Conservation (phyloP, 331 rosid genomes). For the Dryas integrifolia region DNA sequence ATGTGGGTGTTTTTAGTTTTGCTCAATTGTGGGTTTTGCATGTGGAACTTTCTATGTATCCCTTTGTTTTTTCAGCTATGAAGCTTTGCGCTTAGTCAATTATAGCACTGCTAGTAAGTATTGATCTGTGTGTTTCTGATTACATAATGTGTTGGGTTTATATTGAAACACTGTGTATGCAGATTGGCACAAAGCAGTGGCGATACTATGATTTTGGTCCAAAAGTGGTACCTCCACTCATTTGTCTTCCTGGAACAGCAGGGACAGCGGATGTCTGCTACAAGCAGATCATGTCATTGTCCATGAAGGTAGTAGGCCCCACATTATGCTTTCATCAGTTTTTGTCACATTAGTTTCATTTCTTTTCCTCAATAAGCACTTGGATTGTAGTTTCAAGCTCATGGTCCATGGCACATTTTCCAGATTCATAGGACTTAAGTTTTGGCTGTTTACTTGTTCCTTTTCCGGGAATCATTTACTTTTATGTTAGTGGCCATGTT, state of each 20-base stretch:
- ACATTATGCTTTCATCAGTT: not conserved
- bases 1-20: constrained; percentile 3
- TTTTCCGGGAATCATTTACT: not conserved
- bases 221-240: constrained; percentile 86
- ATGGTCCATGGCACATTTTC: not conserved
- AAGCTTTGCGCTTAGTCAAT: not conserved
- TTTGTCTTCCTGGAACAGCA: constrained; percentile 96
- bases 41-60: constrained; percentile 2
- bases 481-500: not conserved
- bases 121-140: not conserved
- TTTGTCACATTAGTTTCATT: not conserved
- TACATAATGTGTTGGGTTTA: not conserved
- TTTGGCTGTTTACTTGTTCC: not conserved
- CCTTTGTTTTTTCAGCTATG: not conserved
- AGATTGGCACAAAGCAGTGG: constrained; percentile 98
- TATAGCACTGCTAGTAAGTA: constrained; percentile 1
- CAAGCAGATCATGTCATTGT: constrained; percentile 90
- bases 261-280: constrained; percentile 97
- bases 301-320: constrained; percentile 65
- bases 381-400: not conserved
- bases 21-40: constrained; percentile 4
- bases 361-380: not conserved
- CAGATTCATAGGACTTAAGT: not conserved
- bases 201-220: constrained; percentile 98
- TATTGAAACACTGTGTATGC: constrained; percentile 8